phyloP scores from a whole-genome alignment of 108 stramenopile genomes.

The Chaetoceros muelleri region DNA sequence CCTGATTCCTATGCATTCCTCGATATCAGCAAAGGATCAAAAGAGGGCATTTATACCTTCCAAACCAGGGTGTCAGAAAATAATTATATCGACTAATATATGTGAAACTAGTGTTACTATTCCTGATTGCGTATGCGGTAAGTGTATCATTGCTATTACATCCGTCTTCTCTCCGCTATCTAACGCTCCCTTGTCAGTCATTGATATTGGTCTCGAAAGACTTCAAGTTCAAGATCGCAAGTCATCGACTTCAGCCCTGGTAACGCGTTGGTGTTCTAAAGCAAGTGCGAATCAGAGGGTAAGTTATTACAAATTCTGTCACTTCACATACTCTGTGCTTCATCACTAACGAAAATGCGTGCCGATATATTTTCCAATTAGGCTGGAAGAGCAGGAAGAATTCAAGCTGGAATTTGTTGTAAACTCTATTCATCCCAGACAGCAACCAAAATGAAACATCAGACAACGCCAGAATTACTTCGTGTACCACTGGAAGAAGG shows the following conservation, averaged over 20 bases:
- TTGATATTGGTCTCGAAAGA: conserved; percentile 74
- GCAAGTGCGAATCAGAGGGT: conserved; percentile 86
- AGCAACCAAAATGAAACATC: conserved; percentile 44
- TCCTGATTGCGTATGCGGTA: conserved; percentile 76
- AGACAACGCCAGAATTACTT: conserved; percentile 76
- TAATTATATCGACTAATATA: conserved; percentile 86
- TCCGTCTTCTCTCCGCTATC: not conserved
- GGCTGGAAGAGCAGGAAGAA: conserved; percentile 91
- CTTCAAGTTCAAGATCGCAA: conserved; percentile 58
- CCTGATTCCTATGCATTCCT: conserved; percentile 71
- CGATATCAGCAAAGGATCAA: conserved; percentile 56
- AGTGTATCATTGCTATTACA: conserved; percentile 3
- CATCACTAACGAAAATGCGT: too few relatives aligned
- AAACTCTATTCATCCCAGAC: conserved; percentile 77
- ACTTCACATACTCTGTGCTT: too few relatives aligned
- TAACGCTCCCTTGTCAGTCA: conserved; percentile 14
- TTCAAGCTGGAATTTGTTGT: conserved; percentile 80
- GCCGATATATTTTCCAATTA: too few relatives aligned
- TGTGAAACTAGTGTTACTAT: conserved; percentile 95
- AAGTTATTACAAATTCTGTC: too few relatives aligned
- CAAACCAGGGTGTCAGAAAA: conserved; percentile 48
- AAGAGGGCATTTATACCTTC: conserved; percentile 47
- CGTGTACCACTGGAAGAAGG: conserved; percentile 87
- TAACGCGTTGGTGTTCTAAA: conserved; percentile 76
- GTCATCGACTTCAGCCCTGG: conserved; percentile 57